phyloP scores from a whole-genome alignment of 2,329 filamentous ascomycete genomes.

The Dryadomyces quercivorus region DNA sequence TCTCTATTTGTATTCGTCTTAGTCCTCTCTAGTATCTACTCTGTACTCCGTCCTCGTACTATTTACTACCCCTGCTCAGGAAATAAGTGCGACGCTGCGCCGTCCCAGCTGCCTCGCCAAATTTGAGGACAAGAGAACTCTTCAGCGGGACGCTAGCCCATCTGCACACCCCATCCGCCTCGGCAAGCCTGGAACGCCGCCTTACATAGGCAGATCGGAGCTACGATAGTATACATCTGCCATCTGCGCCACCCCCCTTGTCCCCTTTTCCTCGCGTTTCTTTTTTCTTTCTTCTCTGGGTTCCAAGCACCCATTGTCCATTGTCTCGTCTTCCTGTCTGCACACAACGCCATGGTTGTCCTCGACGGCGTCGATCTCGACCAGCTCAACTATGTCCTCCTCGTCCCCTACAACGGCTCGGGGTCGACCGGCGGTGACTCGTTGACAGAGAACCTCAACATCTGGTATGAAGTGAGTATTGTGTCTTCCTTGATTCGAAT shows the following conservation, averaged over 20 bases:
- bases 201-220: neutral
- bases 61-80: neutral
- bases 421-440: slow-evolving; percentile 55
- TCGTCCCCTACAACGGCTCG: slow-evolving; percentile 53
- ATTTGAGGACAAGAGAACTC: neutral
- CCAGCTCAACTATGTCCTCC: slow-evolving; percentile 29
- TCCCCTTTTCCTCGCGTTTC: neutral
- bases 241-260: neutral
- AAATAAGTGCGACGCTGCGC: neutral
- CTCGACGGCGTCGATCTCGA: slow-evolving; percentile 29
- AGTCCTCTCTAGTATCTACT: too few species aligned
- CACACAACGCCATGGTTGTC: slow-evolving; percentile 17
- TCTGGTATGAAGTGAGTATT: slow-evolving; percentile 57
- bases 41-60: too few species aligned
- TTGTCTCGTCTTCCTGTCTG: neutral
- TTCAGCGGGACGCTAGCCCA: neutral
- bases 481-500: slow-evolving; percentile 13
- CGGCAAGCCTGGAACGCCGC: neutral
- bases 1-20: too few species aligned
- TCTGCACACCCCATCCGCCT: neutral
- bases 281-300: neutral
- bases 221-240: neutral
- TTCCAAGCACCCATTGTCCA: neutral
- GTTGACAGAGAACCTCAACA: slow-evolving; percentile 56
- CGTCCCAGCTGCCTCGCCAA: neutral